Evolutionary conservation across 2,329 filamentous ascomycete species (phyloP).

Genomic region (Epichloe festucae): DNA sequence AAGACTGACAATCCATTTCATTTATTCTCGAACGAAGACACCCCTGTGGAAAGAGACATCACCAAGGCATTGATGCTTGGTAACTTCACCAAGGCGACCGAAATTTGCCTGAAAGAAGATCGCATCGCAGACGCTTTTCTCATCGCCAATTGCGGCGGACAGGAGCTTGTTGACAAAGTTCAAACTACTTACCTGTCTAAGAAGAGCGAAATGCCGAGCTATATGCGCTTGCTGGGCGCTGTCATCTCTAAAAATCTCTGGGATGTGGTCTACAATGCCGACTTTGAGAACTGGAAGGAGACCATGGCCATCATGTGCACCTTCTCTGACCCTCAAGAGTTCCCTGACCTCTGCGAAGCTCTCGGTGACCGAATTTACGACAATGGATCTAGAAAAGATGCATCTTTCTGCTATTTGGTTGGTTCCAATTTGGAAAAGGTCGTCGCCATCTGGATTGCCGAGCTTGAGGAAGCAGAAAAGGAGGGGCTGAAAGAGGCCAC

Average conservation of each 20-base stretch:
- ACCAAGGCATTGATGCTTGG: slow-evolving; percentile 82
- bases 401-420: slow-evolving; percentile 90
- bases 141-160: slow-evolving; percentile 91
- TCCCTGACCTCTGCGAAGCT: slow-evolving; percentile 87
- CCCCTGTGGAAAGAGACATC: slow-evolving; percentile 70
- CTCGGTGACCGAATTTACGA: slow-evolving; percentile 85
- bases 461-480: slow-evolving; percentile 74
- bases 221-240: slow-evolving; percentile 77
- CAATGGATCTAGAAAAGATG: slow-evolving; percentile 67
- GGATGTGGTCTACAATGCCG: slow-evolving; percentile 95
- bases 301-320: slow-evolving; percentile 93
- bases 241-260: slow-evolving; percentile 94
- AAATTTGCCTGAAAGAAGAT: slow-evolving; percentile 77
- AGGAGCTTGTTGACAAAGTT: slow-evolving; percentile 86
- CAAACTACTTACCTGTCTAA: slow-evolving; percentile 82
- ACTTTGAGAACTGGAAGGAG: slow-evolving; percentile 90
- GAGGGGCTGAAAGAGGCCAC: slow-evolving; percentile 55
- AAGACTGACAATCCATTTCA: slow-evolving; percentile 93
- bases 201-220: slow-evolving; percentile 74
- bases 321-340: slow-evolving; percentile 81
- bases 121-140: slow-evolving; percentile 94
- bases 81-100: slow-evolving; percentile 78
- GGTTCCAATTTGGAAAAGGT: slow-evolving; percentile 97
- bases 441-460: slow-evolving; percentile 81
- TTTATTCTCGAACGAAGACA: slow-evolving; percentile 74